A percentile compares a stretch with the other conserved stretches of the same genome.
These are phyloP conservation scores for Alternaria atra DNA, from an alignment of 2,329 filamentous ascomycete genomes.

Conservation along the genomic window DNA sequence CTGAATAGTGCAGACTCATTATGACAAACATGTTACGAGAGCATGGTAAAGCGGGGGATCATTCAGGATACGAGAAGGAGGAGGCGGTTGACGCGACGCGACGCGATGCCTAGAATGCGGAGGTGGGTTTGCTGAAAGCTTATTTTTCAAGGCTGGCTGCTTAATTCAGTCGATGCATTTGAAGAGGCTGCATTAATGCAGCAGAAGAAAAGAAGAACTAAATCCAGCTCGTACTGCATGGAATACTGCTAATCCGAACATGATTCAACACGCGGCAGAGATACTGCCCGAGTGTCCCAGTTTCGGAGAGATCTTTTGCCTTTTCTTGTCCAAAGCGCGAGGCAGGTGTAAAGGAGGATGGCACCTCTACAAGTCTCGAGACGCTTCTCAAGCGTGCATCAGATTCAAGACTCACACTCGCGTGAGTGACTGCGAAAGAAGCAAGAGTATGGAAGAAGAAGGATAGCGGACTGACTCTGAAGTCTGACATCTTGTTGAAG, in stretches of 20 bases:
- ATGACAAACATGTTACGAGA: constrained; percentile 1
- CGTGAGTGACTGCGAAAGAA: too few species aligned
- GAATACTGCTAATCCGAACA: neutral
- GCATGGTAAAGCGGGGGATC: neutral
- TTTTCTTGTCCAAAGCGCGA: neutral
- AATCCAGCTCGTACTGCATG: neutral
- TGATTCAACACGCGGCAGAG: neutral
- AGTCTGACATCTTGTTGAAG: too few species aligned
- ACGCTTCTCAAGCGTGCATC: too few species aligned
- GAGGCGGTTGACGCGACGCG: neutral
- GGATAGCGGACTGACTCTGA: too few species aligned
- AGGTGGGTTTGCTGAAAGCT: neutral
- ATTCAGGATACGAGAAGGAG: neutral
- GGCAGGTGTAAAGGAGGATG: neutral
- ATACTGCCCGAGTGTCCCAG: neutral
- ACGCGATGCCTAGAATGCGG: neutral
- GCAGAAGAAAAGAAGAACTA: neutral
- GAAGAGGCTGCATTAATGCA: neutral
- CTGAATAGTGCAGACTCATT: neutral
- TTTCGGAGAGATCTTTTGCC: neutral
- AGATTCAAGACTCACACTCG: too few species aligned
- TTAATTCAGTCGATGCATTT: neutral
- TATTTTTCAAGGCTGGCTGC: neutral
- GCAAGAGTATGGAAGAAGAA: too few species aligned
- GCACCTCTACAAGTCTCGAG: too few species aligned